Base-by-base conservation (phyloP, 176 grass and related monocot genomes). In the Tillandsia fasciculata region DNA sequence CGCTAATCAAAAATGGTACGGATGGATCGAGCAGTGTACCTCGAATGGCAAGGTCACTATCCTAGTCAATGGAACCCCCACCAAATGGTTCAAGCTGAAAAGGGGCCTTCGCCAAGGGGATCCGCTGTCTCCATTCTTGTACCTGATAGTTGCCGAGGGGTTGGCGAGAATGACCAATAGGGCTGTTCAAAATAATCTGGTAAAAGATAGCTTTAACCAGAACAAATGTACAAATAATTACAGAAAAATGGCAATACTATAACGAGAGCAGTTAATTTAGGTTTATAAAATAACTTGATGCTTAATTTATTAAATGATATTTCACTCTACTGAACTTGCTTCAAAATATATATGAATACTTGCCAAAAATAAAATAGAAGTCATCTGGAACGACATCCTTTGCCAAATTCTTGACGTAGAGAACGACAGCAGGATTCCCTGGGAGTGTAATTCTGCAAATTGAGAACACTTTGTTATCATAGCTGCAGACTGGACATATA, bases 351-450 rank as follows among this genome's bases (percentile, higher is more conserved):
- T 50, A 59, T 15, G 9, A 67, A 13, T 61, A 28, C 79, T 77
- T 89, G 90, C 94, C 94, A 77, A 92, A 97, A 63, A 97, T 75
- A 72, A 83, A 92, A 58, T 83, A 97, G 66, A 97, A 97, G 69
- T 97, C 89, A 68, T 97, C 93, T 53, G 78, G 74, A 81, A 81
- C 76, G 51, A 90, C 82, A 87, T 97, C 89, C 50, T 92, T 97
- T 50, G 93, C 74, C 81, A 97, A 92, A 71, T 97, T 97, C 67
- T 92, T 97, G n/a, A 92, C 83, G 79, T 92, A 97, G 64, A 97
- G 64, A 72, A 92, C 89, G 72, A 18, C 82, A 29, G 89, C 64
- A 79, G 93, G 93, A 82, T 90, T 87, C 49, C 86, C 93, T 42
- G 79, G n/a, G 88, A 51, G 84, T 84, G 63, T 97, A 97, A 76